Evolutionary conservation across 1,284 basidiomycete genomes (phyloP).

Genomic region (Cutaneotrichosporon daszewskae): DNA sequence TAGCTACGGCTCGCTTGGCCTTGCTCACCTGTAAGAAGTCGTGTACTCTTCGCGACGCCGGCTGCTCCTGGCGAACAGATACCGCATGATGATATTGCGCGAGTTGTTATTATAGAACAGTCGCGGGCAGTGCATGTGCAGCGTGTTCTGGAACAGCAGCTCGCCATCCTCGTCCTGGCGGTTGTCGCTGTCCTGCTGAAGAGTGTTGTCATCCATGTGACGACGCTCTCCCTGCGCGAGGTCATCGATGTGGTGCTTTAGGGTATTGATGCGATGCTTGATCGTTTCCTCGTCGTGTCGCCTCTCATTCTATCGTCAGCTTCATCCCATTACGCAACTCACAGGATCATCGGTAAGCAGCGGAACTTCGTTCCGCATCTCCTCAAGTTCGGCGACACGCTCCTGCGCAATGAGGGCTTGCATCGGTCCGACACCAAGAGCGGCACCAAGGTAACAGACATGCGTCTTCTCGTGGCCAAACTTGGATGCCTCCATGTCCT

Average conservation of each 20-base stretch:
- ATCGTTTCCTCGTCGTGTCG: neutral
- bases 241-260: constrained; percentile 27
- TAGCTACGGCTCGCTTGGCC: neutral
- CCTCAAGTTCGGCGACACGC: constrained; percentile 48
- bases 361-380: constrained; percentile 5
- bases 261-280: constrained; percentile 22
- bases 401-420: constrained; percentile 61
- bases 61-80: constrained; percentile 76
- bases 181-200: constrained; percentile 9
- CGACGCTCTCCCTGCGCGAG: constrained; percentile 25
- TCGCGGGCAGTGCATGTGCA: constrained; percentile 82
- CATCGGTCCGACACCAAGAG: constrained; percentile 60
- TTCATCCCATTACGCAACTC: too few species aligned
- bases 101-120: constrained; percentile 73
- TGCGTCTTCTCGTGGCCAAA: constrained; percentile 87
- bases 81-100: constrained; percentile 78
- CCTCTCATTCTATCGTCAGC: too few species aligned
- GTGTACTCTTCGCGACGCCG: constrained; percentile 76
- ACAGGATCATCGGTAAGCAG: neutral
- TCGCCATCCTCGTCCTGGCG: constrained; percentile 3
- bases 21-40: constrained; percentile 68
- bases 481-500: constrained; percentile 56
- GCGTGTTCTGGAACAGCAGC: constrained; percentile 66
- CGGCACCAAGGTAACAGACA: constrained; percentile 69
- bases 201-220: constrained; percentile 32